phyloP scores from a whole-genome alignment of 495 filamentous ascomycete species.

The Podospora pseudopauciseta region DNA sequence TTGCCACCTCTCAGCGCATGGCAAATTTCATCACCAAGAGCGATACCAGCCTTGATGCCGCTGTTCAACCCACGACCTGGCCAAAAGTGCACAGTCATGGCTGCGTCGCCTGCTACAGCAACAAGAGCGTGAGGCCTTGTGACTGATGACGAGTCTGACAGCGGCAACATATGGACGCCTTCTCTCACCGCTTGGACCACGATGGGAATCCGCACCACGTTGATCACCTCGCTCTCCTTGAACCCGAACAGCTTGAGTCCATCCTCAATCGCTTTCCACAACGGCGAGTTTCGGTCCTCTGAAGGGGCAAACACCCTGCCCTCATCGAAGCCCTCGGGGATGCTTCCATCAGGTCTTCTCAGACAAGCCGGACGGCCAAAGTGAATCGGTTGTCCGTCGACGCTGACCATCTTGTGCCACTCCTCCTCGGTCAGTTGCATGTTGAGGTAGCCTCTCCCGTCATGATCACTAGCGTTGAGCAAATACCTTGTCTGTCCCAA shows the following conservation, averaged over 20 bases:
- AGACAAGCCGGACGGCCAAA: slow-evolving; percentile 37
- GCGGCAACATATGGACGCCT: slow-evolving; percentile 34
- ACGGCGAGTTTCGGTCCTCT: slow-evolving; percentile 27
- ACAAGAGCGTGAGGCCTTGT: slow-evolving; percentile 34
- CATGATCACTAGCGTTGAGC: slow-evolving; percentile 38
- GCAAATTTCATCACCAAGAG: slow-evolving; percentile 34
- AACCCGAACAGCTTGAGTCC: slow-evolving; percentile 41
- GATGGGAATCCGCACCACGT: slow-evolving; percentile 40
- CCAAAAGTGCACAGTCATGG: slow-evolving; percentile 39
- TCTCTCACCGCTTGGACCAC: slow-evolving; percentile 40
- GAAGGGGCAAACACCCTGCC: slow-evolving; percentile 35
- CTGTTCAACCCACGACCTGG: slow-evolving; percentile 34
- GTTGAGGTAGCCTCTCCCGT: slow-evolving; percentile 38
- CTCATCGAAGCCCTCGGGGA: slow-evolving; percentile 33
- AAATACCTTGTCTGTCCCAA: slow-evolving; percentile 40
- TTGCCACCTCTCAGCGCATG: slow-evolving; percentile 30
- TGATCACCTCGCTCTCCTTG: slow-evolving; percentile 41
- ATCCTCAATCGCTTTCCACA: slow-evolving; percentile 39
- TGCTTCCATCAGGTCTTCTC: slow-evolving; percentile 27
- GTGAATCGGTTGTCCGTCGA: slow-evolving; percentile 36
- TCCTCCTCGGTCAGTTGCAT: slow-evolving; percentile 42
- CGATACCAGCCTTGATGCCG: slow-evolving; percentile 36
- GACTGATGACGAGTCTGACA: slow-evolving; percentile 28
- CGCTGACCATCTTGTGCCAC: slow-evolving; percentile 37
- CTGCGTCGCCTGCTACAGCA: slow-evolving; percentile 33